A percentile compares a stretch with the other conserved stretches of the same genome.
These are phyloP conservation scores for Dendrobium huoshanense DNA, from an alignment of 106 monocot species.

Conservation along the genomic window DNA sequence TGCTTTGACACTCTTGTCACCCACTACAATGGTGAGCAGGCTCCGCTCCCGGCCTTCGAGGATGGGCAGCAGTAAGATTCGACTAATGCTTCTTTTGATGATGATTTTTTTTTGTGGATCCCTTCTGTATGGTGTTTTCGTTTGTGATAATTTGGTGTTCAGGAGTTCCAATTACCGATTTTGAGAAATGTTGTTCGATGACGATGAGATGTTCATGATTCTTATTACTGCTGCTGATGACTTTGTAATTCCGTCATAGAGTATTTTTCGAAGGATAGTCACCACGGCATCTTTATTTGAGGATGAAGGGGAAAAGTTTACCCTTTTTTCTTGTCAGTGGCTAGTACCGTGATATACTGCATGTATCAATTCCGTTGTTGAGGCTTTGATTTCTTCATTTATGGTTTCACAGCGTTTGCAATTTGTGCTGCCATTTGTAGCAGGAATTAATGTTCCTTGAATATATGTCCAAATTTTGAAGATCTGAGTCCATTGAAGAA, in stretches of 20 bases:
- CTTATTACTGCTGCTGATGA: not conserved
- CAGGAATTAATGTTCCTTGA: not conserved
- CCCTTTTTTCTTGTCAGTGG: not conserved
- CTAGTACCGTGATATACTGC: not conserved
- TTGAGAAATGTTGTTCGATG: not conserved
- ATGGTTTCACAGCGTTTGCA: not conserved
- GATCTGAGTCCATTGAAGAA: not conserved
- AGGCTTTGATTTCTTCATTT: not conserved
- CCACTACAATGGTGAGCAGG: slow-evolving; percentile 81
- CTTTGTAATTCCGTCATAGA: too few relatives aligned
- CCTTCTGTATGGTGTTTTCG: not conserved
- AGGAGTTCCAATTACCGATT: not conserved
- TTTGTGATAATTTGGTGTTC: not conserved
- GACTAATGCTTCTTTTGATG: not conserved
- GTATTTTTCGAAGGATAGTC: not conserved
- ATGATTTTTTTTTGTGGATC: not conserved
- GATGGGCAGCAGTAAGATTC: slow-evolving; percentile 65
- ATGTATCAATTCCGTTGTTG: not conserved
- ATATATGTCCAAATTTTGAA: not conserved
- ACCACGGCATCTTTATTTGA: not conserved
- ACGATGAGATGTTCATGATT: not conserved
- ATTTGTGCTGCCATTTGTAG: not conserved
- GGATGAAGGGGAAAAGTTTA: not conserved
- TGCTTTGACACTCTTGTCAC: slow-evolving; percentile 94
- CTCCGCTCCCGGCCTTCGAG: slow-evolving; percentile 74